Evolutionary conservation across 495 filamentous ascomycete genomes (phyloP).

Genomic region (Aeminium ludgeri): DNA sequence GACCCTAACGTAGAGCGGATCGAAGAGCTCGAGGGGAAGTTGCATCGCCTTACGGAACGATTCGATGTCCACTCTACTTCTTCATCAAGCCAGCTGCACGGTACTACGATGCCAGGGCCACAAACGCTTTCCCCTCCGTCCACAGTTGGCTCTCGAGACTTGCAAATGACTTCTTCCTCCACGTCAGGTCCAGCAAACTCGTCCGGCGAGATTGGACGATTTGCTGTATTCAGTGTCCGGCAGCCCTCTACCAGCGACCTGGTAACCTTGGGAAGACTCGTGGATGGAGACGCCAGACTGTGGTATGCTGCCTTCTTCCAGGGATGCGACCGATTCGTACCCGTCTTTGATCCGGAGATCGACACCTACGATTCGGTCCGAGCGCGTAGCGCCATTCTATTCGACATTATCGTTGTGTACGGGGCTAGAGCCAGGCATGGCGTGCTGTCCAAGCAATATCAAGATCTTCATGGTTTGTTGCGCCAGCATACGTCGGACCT

Average conservation of each 20-base stretch:
- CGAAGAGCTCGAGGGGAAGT: not conserved
- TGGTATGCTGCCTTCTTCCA: conserved; percentile 1
- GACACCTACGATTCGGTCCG: conserved; percentile 8
- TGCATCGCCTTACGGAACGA: not conserved
- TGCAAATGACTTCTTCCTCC: not conserved
- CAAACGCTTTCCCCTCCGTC: not conserved
- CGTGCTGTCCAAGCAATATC: conserved; percentile 18
- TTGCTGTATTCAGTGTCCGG: not conserved
- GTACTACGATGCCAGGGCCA: not conserved
- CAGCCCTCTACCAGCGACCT: not conserved
- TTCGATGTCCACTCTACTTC: not conserved
- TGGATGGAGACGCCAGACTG: not conserved
- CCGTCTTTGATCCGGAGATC: conserved; percentile 1
- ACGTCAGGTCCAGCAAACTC: not conserved
- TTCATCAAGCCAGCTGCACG: not conserved
- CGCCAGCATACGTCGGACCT: conserved; percentile 23
- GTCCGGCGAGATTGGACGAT: not conserved
- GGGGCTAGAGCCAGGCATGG: conserved; percentile 31
- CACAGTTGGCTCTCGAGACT: not conserved
- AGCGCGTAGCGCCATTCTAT: conserved; percentile 13
- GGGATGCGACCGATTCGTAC: conserved; percentile 6
- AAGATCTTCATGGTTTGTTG: conserved; percentile 7
- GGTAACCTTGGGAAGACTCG: not conserved
- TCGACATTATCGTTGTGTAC: conserved; percentile 32
- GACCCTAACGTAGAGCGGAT: not conserved